These are phyloP conservation scores for Ophiostoma perfectum DNA, from an alignment of 2,329 filamentous ascomycete genomes.

Conservation along the genomic window DNA sequence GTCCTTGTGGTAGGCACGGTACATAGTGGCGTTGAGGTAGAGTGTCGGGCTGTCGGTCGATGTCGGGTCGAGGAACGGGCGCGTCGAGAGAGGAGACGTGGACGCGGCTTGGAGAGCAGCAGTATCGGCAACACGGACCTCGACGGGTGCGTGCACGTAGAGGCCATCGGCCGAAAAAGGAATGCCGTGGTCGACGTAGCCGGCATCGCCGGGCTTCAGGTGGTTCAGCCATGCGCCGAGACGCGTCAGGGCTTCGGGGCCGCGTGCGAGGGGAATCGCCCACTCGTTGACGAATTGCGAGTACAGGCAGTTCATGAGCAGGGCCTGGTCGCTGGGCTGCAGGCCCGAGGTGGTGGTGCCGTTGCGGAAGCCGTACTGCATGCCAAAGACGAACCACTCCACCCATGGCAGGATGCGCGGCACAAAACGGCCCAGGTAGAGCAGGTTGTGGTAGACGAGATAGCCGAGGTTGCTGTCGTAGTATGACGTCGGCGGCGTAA, in stretches of 20 bases:
- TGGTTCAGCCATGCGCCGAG: conserved; percentile 81
- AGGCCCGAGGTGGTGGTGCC: conserved; percentile 64
- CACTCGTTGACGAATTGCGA: conserved; percentile 99
- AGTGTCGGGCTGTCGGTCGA: conserved; percentile 58
- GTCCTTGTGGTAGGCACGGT: conserved; percentile 65
- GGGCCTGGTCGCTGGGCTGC: conserved; percentile 70
- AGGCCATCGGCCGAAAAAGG: conserved; percentile 63
- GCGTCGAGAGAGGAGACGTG: conserved; percentile 24
- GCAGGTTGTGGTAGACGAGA: conserved; percentile 84
- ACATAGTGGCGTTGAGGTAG: conserved; percentile 76
- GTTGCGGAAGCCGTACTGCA: conserved; percentile 82
- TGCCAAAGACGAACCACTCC: conserved; percentile 94
- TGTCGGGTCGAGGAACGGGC: conserved; percentile 56
- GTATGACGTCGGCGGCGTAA: conserved; percentile 60
- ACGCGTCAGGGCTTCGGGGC: conserved; percentile 78
- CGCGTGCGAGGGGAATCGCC: conserved; percentile 80
- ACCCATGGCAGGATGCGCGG: conserved; percentile 79
- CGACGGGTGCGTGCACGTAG: conserved; percentile 72
- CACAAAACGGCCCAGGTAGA: conserved; percentile 71
- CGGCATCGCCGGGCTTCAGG: conserved; percentile 49
- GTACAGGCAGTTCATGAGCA: conserved; percentile 96
- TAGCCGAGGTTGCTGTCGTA: conserved; percentile 80
- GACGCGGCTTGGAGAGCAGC: conserved; percentile 34
- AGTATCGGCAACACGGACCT: conserved; percentile 69
- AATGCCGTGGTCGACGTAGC: conserved; percentile 57